phyloP scores from a whole-genome alignment of 768 basidiomycete genomes.

The Leucosporidium scottii region DNA sequence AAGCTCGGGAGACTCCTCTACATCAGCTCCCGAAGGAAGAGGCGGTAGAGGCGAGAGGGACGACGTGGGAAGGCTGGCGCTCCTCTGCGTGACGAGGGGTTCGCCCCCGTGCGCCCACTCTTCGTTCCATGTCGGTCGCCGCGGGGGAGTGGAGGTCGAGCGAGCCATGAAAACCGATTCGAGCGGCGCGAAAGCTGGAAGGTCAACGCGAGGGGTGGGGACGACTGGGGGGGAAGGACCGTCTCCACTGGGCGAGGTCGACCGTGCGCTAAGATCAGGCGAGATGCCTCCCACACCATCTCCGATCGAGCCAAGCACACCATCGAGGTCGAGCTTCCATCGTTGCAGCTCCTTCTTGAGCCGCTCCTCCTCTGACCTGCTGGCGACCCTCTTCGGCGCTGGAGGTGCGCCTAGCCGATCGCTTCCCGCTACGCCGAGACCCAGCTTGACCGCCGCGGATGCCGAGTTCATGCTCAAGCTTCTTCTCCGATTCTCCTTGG shows the following conservation, averaged over 20 bases:
- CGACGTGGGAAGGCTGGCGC: no score
- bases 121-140: not conserved
- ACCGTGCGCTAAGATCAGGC: not conserved
- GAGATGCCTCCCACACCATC: not conserved
- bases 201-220: not conserved
- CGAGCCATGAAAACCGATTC: not conserved
- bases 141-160: not conserved
- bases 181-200: not conserved
- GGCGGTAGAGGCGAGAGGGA: no score
- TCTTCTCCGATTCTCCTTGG: not conserved
- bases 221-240: not conserved
- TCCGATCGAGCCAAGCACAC: slow-evolving; percentile 10
- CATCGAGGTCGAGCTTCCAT: slow-evolving; percentile 30
- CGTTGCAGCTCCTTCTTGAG: slow-evolving; percentile 12
- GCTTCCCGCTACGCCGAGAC: not conserved
- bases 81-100: no score
- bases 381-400: not conserved
- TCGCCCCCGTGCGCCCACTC: no score
- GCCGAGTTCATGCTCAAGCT: slow-evolving; percentile 4
- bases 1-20: no score
- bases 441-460: not conserved
- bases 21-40: no score
- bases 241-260: not conserved
- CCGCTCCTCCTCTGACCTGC: slow-evolving; percentile 11
- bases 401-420: not conserved